Conservation (phyloP, 768 basidiomycete genomes). For the Mrakia gelida region DNA sequence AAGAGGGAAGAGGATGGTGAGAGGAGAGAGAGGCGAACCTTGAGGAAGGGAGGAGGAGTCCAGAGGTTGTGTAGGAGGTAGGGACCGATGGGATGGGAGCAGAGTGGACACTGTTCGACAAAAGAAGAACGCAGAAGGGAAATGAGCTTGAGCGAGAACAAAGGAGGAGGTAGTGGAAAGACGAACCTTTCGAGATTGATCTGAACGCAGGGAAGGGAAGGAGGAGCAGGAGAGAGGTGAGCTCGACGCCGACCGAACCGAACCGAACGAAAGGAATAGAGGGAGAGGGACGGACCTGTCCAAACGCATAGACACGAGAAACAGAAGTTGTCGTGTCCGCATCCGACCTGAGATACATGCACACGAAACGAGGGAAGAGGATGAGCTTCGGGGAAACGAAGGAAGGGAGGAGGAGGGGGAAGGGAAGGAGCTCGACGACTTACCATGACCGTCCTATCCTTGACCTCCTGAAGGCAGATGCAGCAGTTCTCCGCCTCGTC, state of each 20-base stretch:
- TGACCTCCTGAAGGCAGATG: slow-evolving; percentile 74
- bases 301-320: slow-evolving; percentile 84
- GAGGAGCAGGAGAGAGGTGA: not conserved
- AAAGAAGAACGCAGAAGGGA: no score
- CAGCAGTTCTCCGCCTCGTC: slow-evolving; percentile 58
- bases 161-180: no score
- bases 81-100: slow-evolving; percentile 46
- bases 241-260: slow-evolving; percentile 25
- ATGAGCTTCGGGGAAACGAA: not conserved
- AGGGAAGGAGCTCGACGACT: not conserved
- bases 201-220: slow-evolving; percentile 17
- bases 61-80: slow-evolving; percentile 65
- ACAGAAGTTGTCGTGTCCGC: slow-evolving; percentile 83
- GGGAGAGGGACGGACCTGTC: slow-evolving; percentile 58
- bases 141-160: not conserved
- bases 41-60: slow-evolving; percentile 27
- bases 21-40: slow-evolving; percentile 5
- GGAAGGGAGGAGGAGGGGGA: not conserved
- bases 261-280: slow-evolving; percentile 40
- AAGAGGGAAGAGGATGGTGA: no score
- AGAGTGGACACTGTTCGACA: slow-evolving; percentile 33
- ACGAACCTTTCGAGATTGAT: slow-evolving; percentile 37
- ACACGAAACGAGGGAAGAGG: not conserved
- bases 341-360: slow-evolving; percentile 45
- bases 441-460: slow-evolving; percentile 75